Evolutionary conservation across 345 rosid genomes (phyloP).

Genomic region (Diplotaxis tenuifolia): DNA sequence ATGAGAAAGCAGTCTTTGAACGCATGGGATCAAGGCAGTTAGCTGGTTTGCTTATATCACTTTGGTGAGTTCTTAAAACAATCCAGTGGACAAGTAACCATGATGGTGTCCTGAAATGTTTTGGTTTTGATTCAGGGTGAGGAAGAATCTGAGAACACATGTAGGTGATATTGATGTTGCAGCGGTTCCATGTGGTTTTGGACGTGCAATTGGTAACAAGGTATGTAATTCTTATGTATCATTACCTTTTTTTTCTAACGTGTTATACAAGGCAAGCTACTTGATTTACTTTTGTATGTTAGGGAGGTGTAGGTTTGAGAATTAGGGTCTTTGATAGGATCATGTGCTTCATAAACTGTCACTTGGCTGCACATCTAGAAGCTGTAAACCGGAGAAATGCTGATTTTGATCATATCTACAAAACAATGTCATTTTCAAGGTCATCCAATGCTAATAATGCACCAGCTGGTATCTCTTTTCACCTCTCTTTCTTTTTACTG

Average conservation of each 20-base stretch:
- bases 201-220: constrained; percentile 99
- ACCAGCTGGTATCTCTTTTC: constrained; percentile 81
- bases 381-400: constrained; percentile 79
- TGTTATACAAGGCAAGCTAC: background rate
- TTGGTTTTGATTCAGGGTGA: constrained; percentile 58
- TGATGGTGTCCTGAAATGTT: background rate
- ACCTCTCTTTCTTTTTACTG: constrained; percentile 53
- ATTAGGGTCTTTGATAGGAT: constrained; percentile 80
- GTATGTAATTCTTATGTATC: constrained; percentile 31
- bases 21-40: constrained; percentile 98
- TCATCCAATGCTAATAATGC: constrained; percentile 52
- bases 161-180: constrained; percentile 97
- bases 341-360: constrained; percentile 81
- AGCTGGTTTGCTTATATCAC: constrained; percentile 89
- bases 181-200: constrained; percentile 98
- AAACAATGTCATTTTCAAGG: constrained; percentile 58
- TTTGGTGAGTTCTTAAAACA: constrained; percentile 63
- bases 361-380: constrained; percentile 84
- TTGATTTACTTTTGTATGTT: constrained; percentile 6
- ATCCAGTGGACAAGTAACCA: background rate
- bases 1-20: constrained; percentile 77
- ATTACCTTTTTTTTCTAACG: background rate
- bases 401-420: constrained; percentile 77
- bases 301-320: constrained; percentile 86
- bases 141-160: constrained; percentile 82